Conservation (phyloP, 169 alveolate species). For the Cystoisospora suis region DNA sequence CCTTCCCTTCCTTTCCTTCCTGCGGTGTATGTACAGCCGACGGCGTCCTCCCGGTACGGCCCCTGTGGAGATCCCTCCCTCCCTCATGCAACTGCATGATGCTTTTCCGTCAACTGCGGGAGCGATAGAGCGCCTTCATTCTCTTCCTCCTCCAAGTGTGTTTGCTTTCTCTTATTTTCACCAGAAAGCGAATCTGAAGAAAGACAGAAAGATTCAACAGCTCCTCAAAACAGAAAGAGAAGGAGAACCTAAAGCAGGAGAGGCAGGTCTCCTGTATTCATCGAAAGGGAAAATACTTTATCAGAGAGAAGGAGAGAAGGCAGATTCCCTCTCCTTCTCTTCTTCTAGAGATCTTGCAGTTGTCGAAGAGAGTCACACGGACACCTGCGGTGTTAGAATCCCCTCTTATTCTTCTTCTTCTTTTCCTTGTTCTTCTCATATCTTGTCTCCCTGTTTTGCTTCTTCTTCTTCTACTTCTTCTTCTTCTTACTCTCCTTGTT, state of each 20-base stretch:
- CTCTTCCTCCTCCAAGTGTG: background rate
- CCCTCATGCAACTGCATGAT: background rate
- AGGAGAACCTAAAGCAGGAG: background rate
- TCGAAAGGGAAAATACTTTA: too few species aligned
- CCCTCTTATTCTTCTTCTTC: too few species aligned
- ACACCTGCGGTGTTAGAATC: too few species aligned
- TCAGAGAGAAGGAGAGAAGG: background rate
- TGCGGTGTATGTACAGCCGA: too few species aligned
- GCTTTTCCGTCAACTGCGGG: background rate
- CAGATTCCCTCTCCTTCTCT: background rate
- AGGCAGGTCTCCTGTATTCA: too few species aligned
- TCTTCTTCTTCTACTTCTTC: too few species aligned
- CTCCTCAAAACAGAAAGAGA: background rate
- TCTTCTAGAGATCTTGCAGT: too few species aligned
- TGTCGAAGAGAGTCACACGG: too few species aligned
- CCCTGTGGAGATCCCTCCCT: background rate
- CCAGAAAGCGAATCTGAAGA: background rate
- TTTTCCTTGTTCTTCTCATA: too few species aligned
- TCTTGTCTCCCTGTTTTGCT: too few species aligned
- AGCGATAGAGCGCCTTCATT: background rate
- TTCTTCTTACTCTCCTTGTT: background rate
- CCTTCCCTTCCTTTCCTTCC: too few species aligned
- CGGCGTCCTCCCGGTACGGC: too few species aligned
- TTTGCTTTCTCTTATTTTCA: background rate
- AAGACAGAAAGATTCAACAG: background rate